Evolutionary conservation across 2,329 filamentous ascomycete species (phyloP), one percentile per base, ranked within the genome.

Genomic region (Arthrobotrys sinensis): DNA sequence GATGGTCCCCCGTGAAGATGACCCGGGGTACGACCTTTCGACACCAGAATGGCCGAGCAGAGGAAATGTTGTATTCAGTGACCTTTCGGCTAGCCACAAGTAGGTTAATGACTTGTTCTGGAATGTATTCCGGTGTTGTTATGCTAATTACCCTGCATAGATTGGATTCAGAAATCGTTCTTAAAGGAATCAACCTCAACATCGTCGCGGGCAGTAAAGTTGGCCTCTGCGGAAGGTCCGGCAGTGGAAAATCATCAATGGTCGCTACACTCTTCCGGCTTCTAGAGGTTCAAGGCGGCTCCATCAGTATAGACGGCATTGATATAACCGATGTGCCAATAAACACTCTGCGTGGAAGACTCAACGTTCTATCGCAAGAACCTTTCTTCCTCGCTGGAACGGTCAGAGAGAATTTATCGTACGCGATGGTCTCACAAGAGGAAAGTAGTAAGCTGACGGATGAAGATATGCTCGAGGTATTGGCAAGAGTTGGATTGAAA

Each of bases 211-310:
- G 76, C 8, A 66, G 46, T 11, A 71, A 76, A 64, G 40, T 80
- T 5, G 79, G 73, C 7, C 21, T 80, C 16, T 80, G 79, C 21
- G 79, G 79, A 32, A 62, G 73, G 28, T 79, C 73, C 4, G 79
- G 79, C 16, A 80, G 79, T 36, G 79, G 79, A 5, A 80, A 80
- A 62, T 78, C 79, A 3, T 80, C 79, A 7, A 52, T 79, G 40
- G 62, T 80, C 19, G 53, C 75, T 21, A 45, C 75, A 3, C 46
- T 80, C 2, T 71, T 80, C 48, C 52, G 79, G 4, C 48, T 80
- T 7, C n/a, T 78, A 11, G 64, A 79, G 11, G 60, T 75, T 7
- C 63, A 68, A 36, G 16, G 36, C 6, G 79, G 79, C 7, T 60
- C 63, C 12, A 80, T 80, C 4, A 65, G 21, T 12, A 70, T 80